Evolutionary conservation across 129 eudicot species (phyloP).

Genomic region (Flaveria sonorensis): DNA sequence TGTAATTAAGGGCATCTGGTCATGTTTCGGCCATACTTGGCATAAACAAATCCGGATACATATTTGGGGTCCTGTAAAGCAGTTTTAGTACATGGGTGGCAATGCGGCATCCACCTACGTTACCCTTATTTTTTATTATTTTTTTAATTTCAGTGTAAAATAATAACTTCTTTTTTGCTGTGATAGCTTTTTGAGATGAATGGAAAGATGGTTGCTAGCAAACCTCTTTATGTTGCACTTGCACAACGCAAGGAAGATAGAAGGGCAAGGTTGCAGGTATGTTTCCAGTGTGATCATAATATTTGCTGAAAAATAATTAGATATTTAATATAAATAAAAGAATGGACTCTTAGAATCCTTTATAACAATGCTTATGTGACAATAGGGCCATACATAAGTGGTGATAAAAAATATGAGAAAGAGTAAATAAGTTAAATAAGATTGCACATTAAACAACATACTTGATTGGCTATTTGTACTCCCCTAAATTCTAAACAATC

Average conservation of each 20-base stretch:
- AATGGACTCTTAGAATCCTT: no score
- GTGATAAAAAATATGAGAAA: no score
- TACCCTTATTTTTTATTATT: neutral
- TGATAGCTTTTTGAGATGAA: slow-evolving; percentile 72
- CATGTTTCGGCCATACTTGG: neutral
- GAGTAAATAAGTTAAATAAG: no score
- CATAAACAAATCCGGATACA: no score
- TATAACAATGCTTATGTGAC: no score
- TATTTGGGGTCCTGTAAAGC: neutral
- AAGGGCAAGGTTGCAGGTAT: slow-evolving; percentile 77
- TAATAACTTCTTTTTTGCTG: slow-evolving; percentile 12
- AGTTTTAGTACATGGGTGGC: neutral
- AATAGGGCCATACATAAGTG: no score
- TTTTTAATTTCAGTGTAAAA: neutral
- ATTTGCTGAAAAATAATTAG: no score
- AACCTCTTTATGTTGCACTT: slow-evolving; percentile 78
- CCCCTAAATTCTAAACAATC: no score
- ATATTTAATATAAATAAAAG: no score
- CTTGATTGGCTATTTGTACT: no score
- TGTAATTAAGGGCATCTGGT: neutral
- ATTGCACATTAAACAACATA: no score
- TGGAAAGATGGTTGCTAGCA: slow-evolving; percentile 74
- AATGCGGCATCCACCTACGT: neutral
- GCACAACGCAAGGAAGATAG: slow-evolving; percentile 88
- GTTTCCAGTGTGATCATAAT: neutral